Conservation (phyloP, 2,329 filamentous ascomycete genomes). For the Botrytis byssoidea region DNA sequence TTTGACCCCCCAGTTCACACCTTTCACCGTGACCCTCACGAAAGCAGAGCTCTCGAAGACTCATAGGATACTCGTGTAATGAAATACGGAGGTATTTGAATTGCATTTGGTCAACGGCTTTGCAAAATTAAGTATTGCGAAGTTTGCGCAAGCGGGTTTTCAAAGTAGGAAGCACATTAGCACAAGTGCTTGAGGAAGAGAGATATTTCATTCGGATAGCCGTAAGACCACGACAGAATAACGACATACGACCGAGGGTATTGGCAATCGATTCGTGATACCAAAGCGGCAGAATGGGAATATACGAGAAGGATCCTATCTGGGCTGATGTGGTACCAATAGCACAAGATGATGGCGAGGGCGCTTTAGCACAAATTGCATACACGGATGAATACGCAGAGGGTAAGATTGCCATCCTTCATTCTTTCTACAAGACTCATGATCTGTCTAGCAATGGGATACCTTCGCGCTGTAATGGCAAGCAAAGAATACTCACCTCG, state of each 20-base stretch:
- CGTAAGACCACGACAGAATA: not conserved
- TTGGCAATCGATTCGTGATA: not conserved
- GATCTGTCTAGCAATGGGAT: constrained; percentile 68
- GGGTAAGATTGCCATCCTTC: constrained; percentile 44
- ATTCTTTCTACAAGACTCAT: constrained; percentile 9
- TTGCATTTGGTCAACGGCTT: no score
- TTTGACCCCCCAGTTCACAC: not conserved
- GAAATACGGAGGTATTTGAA: not conserved
- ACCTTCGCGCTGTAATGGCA: constrained; percentile 92
- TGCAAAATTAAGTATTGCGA: not conserved
- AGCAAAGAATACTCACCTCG: constrained; percentile 78
- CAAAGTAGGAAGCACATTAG: not conserved
- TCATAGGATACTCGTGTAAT: not conserved
- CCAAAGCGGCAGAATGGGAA: constrained; percentile 26
- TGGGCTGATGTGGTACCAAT: constrained; percentile 88
- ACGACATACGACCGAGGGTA: not conserved
- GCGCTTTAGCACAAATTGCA: constrained; percentile 86
- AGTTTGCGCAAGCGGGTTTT: not conserved
- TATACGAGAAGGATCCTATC: constrained; percentile 54
- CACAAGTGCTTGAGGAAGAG: not conserved
- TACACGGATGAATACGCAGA: constrained; percentile 89
- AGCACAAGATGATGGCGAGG: constrained; percentile 76
- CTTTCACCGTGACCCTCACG: not conserved
- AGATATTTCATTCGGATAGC: not conserved
- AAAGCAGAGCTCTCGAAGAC: not conserved